Evolutionary conservation across 2,329 filamentous ascomycete species (phyloP), one percentile per base, ranked within the genome.

Genomic region (Penicillium brevicompactum): DNA sequence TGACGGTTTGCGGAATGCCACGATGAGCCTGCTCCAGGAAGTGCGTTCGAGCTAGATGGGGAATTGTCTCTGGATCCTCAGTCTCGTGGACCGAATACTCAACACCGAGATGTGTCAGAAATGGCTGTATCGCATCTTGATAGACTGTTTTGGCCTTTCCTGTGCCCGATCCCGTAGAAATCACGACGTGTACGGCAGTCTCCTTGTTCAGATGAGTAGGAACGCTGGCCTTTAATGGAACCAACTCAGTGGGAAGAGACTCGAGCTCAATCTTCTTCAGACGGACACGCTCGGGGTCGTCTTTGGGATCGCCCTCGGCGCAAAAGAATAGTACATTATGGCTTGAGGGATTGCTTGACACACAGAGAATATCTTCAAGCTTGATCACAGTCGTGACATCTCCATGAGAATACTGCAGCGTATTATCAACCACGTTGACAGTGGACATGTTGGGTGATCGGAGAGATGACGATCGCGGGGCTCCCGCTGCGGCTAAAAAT

Each of bases 151-250:
- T 68, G 0, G 88, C 86, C 13, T 78, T 76, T 1, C 84, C 81
- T 1, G 81, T 82, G 13, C 89, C 89, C 0, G 89, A 90, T 18
- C 78, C 77, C 0, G 82, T 86, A 1, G 89, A 92, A 16, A 92
- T 79, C 21, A 92, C 70, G 16, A 91, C 77, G 63, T 90, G 81
- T 27, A 27, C 24, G n/a, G 78, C 16, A 49, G 49, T 31, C 24
- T 44, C 32, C 44, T 53, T 16, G 46, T 32, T 37, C 16, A 71
- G 60, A 46, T 71, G 61, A 37, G 18, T 40, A 7, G 70, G 69
- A 30, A 67, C 38, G 2, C 61, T 55, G 5, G 51, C 45, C 6
- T 66, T 13, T 18, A 65, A 63, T 2, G 45, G 43, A 22, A 59
- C 59, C 18, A 65, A 10, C 13, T n/a, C 31, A 4, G 51, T 27